Base-by-base conservation (phyloP, 2,329 filamentous ascomycete genomes). In the Trichoderma breve region DNA sequence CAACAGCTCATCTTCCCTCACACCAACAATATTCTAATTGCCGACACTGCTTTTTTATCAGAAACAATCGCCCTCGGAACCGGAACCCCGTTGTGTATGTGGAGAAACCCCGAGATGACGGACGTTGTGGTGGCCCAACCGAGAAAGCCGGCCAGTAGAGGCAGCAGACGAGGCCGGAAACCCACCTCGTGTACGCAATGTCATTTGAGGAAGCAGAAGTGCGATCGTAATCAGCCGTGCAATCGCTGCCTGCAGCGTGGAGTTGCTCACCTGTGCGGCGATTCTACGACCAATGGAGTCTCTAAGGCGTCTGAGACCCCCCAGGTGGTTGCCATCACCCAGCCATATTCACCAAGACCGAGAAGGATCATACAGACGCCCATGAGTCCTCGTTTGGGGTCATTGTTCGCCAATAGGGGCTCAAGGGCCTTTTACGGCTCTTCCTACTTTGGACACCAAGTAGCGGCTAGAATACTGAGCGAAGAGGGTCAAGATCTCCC, bases 181-280 rank as follows among this genome's bases (percentile, higher is more conserved):
- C 65, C 65, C 65, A 68, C 65, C 9, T 68, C 65, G 26, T 68
- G 65, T 28, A 68, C 65, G 24, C 65, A 68, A 26, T 68, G 65
- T 21, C 65, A 68, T 14, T 8, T 68, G 51, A 68, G 65, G 32
- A 68, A 68, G 65, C 65, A 68, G 14, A 68, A 58, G 26, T 68
- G 65, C 24, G 65, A 68, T 58, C 53, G 65, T 18, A 68, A 68
- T 11, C 65, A 68, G 51, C 65, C 65, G 6, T 68, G 65, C 53
- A 68, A 68, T 11, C 65, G 65, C 24, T 68, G 65, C 53, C 24
- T 68, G n/a, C 65, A 68, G 65, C 65, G 65, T 14, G 65, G 65
- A 24, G 65, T 68, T 32, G 65, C 65, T 8, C 65, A 68, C 36
- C 8, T 68, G 18, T 68, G 65, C 53, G 65, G 65, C n/a, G 65